Conservation (phyloP, 129 eudicot species). For the Flaveria trinervia region DNA sequence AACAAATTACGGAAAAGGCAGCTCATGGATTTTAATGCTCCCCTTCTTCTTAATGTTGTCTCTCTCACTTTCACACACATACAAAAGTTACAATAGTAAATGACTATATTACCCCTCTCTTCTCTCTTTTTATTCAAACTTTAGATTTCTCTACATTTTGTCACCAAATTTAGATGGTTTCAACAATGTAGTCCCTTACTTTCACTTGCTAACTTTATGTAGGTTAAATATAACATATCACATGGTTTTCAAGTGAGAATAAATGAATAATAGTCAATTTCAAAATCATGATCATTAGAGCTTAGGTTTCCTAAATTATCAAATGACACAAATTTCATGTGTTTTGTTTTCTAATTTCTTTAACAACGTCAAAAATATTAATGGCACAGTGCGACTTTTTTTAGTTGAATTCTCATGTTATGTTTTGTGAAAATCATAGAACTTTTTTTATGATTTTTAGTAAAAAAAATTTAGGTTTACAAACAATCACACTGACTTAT, state of each 20-base stretch:
- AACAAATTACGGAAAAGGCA: slow-evolving; percentile 38
- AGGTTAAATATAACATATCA: not conserved
- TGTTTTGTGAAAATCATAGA: not conserved
- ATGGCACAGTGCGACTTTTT: not conserved
- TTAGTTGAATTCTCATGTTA: not conserved
- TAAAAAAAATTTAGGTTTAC: not conserved
- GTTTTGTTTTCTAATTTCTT: too few relatives aligned
- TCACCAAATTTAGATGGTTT: not conserved
- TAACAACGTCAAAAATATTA: not conserved
- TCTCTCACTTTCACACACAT: slow-evolving; percentile 26
- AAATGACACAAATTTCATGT: not conserved
- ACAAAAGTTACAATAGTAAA: not conserved
- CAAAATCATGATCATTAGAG: not conserved
- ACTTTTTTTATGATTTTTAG: not conserved
- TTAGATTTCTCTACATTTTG: not conserved
- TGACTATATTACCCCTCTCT: slow-evolving; percentile 13
- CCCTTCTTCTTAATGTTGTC: not conserved
- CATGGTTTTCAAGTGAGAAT: not conserved
- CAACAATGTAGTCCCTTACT: not conserved
- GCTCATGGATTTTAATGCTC: slow-evolving; percentile 49
- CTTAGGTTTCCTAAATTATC: not conserved
- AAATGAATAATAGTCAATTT: not conserved
- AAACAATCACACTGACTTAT: not conserved
- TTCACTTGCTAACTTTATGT: not conserved
- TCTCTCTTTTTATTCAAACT: slow-evolving; percentile 1